A percentile compares a stretch with the other conserved stretches of the same genome.
Conservation (phyloP, 106 monocot genomes). For the Chionographis japonica region DNA sequence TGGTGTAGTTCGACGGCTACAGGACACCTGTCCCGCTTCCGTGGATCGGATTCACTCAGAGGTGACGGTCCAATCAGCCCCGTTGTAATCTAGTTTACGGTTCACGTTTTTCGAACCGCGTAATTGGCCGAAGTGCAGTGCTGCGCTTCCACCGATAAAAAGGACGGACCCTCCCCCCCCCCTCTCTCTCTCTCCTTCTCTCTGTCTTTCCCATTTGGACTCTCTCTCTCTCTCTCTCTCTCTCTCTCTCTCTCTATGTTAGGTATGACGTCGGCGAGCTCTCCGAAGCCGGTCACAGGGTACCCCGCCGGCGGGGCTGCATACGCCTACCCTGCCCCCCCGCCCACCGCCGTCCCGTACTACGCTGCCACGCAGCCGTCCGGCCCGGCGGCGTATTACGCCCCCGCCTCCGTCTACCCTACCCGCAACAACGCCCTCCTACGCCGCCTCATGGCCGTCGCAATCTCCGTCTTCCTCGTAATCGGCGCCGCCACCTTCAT, state of each 20-base stretch:
- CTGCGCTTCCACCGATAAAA: neutral
- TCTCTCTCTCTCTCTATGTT: neutral
- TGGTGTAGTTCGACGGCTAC: no score
- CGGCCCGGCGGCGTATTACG: conserved; percentile 2
- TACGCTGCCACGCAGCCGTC: conserved; percentile 1
- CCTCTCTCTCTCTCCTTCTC: neutral
- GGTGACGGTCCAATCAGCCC: no score
- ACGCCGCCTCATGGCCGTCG: conserved; percentile 33
- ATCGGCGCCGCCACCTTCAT: conserved; percentile 28
- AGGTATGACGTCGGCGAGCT: no score
- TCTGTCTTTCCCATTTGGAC: neutral
- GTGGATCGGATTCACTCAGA: no score
- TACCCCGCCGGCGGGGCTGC: neutral
- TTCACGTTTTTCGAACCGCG: neutral
- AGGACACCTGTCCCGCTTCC: no score
- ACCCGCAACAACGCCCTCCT: conserved; percentile 13
- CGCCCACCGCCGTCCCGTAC: neutral
- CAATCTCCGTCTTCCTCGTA: conserved; percentile 26
- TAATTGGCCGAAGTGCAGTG: no score
- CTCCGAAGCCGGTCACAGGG: neutral
- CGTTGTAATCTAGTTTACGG: neutral
- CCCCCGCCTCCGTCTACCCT: neutral
- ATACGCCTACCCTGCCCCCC: conserved; percentile 10
- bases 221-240: neutral
- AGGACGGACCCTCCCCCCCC: neutral